A percentile compares a stretch with the other conserved stretches of the same genome.
Conservation (phyloP, 2,329 filamentous ascomycete genomes). For the Waltergamsia citrina region DNA sequence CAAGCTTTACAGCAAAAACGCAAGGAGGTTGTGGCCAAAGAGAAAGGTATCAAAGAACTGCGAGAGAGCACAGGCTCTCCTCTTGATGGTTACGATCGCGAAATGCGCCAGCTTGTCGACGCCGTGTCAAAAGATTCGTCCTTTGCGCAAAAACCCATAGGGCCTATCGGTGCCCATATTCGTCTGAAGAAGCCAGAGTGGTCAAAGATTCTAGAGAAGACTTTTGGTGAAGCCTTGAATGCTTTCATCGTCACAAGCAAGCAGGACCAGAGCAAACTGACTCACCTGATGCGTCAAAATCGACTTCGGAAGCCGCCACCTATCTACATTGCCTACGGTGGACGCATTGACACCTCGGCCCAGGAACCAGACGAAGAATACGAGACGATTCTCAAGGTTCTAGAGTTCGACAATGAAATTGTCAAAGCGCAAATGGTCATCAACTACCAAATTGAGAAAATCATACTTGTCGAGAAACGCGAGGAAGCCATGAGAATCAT, state of each 20-base stretch:
- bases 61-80: slow-evolving; percentile 44
- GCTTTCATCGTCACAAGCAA: slow-evolving; percentile 77
- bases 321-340: slow-evolving; percentile 26
- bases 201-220: slow-evolving; percentile 72
- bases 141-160: slow-evolving; percentile 67
- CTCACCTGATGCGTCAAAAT: slow-evolving; percentile 50
- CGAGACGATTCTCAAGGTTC: slow-evolving; percentile 68
- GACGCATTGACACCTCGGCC: slow-evolving; percentile 20
- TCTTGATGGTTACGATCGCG: slow-evolving; percentile 53
- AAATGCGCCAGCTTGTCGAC: slow-evolving; percentile 53
- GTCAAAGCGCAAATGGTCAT: slow-evolving; percentile 80
- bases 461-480: slow-evolving; percentile 63
- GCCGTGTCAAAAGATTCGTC: slow-evolving; percentile 59
- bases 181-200: slow-evolving; percentile 71
- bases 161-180: slow-evolving; percentile 73
- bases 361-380: slow-evolving; percentile 65
- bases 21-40: slow-evolving; percentile 42
- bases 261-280: slow-evolving; percentile 62
- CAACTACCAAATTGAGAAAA: slow-evolving; percentile 72
- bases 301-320: slow-evolving; percentile 38
- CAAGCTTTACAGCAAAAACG: slow-evolving; percentile 31
- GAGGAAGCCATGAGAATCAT: slow-evolving; percentile 60
- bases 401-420: slow-evolving; percentile 73
- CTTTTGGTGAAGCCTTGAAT: slow-evolving; percentile 59
- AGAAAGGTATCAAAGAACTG: slow-evolving; percentile 39